A percentile compares a stretch with the other conserved stretches of the same genome.
Evolutionary conservation across 2,329 filamentous ascomycete genomes (phyloP).

Genomic region (Aureobasidium sp.): DNA sequence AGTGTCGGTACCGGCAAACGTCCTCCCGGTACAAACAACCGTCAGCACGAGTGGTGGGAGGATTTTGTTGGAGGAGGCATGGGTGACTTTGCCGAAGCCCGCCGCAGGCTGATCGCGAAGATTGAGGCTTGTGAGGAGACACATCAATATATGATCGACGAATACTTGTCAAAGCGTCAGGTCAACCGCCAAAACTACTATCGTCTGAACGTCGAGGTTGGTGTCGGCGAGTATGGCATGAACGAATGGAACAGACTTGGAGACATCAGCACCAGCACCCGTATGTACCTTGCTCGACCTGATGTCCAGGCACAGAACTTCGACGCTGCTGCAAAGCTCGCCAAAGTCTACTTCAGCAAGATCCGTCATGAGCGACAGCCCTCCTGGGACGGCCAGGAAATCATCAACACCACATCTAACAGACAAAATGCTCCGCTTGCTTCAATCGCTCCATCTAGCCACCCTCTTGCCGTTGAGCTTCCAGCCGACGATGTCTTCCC

Average conservation of each 20-base stretch:
- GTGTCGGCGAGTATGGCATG: slow-evolving; percentile 96
- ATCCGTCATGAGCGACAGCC: slow-evolving; percentile 51
- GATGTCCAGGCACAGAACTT: slow-evolving; percentile 71
- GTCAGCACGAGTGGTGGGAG: slow-evolving; percentile 79
- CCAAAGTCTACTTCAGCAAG: slow-evolving; percentile 73
- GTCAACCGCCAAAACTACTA: slow-evolving; percentile 63
- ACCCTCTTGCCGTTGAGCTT: slow-evolving; percentile 49
- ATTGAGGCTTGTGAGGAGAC: slow-evolving; percentile 93
- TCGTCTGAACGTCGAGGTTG: slow-evolving; percentile 91
- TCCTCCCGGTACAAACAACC: slow-evolving; percentile 59
- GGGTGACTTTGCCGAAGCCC: slow-evolving; percentile 85
- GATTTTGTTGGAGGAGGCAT: slow-evolving; percentile 64
- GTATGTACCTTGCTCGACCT: slow-evolving; percentile 67
- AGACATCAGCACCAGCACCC: slow-evolving; percentile 88
- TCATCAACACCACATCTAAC: slow-evolving; percentile 11
- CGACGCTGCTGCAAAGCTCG: slow-evolving; percentile 69
- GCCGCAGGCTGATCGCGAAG: slow-evolving; percentile 74
- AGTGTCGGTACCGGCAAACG: slow-evolving; percentile 92
- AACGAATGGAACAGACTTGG: slow-evolving; percentile 94
- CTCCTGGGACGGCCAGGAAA: slow-evolving; percentile 24
- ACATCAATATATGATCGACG: slow-evolving; percentile 75
- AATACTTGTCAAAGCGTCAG: slow-evolving; percentile 62
- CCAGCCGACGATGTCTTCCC: slow-evolving; percentile 47
- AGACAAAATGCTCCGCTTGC: slow-evolving; percentile 22
- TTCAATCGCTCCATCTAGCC: slow-evolving; percentile 33